Base-by-base conservation (phyloP, 169 alveolate genomes). In the Cryptosporidium andersoni region DNA sequence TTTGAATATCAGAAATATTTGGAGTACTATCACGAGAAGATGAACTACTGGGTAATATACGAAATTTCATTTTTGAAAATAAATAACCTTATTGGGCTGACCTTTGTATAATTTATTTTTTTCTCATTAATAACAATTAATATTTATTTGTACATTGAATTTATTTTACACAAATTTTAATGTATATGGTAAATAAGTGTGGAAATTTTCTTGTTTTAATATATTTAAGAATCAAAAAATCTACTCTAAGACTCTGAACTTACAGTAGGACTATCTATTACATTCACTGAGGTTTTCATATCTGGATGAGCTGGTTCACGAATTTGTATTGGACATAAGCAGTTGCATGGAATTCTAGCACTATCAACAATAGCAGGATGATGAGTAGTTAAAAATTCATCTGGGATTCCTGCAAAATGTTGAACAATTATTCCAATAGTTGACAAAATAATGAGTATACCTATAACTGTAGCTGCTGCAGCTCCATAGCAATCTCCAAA, bases 381-480 rank as follows among this genome's bases (percentile, higher is more conserved):
- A 51, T 52, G 40, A 11, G 37, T 45, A 12, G 65, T 39, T 16
- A 67, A 48, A 51, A 52, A 67, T 39, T 67, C 66, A 25, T 51
- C 12, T 42, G 81, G 81, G n/a, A 42, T 36, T 67, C 39, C 40
- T 34, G 82, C 39, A 14, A 67, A 52, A 55, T 55, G 43, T 8
- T 67, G 66, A n/a, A 67, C 34, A 7, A 14, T 40, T n/a, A 48
- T 52, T 8, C 66, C 82, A 8, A 55, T 52, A 5, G 39, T 0
- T 37, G 16, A 25, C 39, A 52, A 39, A 3, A 67, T 6, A n/a
- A 37, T 51, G 4, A 55, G 55, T 4, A 67, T 52, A 16, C 51
- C 12, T 25, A 53, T 51, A 12, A 52, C 34, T 6, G 43, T 37
- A 16, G 42, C 63, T 25, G 60, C 40, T 67, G 82, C 82, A 6